phyloP scores from a whole-genome alignment of 2,329 filamentous ascomycete species.

The Phialophora macrospora region DNA sequence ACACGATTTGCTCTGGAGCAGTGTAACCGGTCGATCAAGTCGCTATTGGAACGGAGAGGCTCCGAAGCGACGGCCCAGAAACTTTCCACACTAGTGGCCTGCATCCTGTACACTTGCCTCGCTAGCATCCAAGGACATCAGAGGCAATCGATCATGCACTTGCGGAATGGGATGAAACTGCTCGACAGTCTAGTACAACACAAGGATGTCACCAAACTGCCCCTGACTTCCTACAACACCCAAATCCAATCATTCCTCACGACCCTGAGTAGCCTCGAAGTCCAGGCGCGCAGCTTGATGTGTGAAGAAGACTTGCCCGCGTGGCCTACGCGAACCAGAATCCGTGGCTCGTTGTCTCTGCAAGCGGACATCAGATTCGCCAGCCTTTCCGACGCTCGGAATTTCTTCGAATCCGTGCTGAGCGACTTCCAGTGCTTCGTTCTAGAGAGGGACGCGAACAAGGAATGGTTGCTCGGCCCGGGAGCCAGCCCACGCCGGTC shows the following conservation, averaged over 20 bases:
- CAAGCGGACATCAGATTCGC: conserved; percentile 2
- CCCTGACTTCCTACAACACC: conserved; percentile 8
- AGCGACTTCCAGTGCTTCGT: conserved; percentile 20
- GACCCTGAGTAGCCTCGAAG: conserved; percentile 15
- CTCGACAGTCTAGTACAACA: conserved; percentile 11
- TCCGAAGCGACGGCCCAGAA: conserved; percentile 12
- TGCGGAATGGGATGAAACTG: conserved; percentile 16
- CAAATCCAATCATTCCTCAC: conserved; percentile 18
- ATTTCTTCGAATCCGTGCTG: conserved; percentile 16
- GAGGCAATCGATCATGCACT: conserved; percentile 22
- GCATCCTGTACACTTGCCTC: conserved; percentile 22
- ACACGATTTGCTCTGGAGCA: conserved; percentile 20
- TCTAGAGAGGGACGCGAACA: not conserved
- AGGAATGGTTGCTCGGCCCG: conserved; percentile 8
- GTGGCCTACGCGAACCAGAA: not conserved
- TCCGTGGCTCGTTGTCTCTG: not conserved
- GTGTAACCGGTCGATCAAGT: conserved; percentile 23
- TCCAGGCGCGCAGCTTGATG: conserved; percentile 19
- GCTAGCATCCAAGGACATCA: conserved; percentile 22
- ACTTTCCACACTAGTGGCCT: conserved; percentile 13
- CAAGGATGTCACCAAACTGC: not conserved
- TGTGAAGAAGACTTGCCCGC: conserved; percentile 17
- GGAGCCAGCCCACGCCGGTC: conserved; percentile 11
- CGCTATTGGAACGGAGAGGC: conserved; percentile 5
- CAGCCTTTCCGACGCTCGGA: conserved; percentile 10